Conservation (phyloP, 257 asterid genomes). For the Solanum dulcamara region DNA sequence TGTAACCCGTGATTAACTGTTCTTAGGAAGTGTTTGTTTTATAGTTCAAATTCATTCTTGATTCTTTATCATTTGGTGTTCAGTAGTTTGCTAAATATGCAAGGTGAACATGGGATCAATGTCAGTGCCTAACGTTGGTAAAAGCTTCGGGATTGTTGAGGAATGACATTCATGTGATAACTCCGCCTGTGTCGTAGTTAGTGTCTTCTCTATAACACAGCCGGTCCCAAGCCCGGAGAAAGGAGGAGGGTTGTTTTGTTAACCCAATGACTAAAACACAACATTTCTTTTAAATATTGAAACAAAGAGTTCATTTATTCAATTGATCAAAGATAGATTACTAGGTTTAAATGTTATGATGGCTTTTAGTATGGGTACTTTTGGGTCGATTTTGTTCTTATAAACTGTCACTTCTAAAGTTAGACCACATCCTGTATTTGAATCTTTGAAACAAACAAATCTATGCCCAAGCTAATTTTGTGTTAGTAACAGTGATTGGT, state of each 20-base stretch:
- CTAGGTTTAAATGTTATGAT: neutral
- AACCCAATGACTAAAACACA: neutral
- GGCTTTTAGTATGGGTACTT: neutral
- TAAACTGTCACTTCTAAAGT: neutral
- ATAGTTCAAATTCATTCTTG: neutral
- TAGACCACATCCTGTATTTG: neutral
- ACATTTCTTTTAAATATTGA: neutral
- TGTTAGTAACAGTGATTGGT: neutral
- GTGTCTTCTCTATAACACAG: neutral
- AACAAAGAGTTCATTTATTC: neutral
- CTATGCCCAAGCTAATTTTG: neutral
- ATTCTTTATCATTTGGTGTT: neutral
- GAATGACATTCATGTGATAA: neutral
- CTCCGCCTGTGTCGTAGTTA: slow-evolving; percentile 2
- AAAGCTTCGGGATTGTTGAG: neutral
- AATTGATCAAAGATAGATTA: neutral
- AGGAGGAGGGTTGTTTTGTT: slow-evolving; percentile 3
- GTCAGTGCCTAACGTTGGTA: neutral
- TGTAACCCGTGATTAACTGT: neutral
- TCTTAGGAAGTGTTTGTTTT: neutral
- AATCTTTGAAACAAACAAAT: neutral
- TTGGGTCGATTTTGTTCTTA: neutral
- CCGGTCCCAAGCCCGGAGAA: slow-evolving; percentile 6
- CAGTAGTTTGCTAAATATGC: neutral
- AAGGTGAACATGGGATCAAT: neutral